These are phyloP conservation scores for Pharnaceum exiguum DNA, from an alignment of 148 eudicot genomes.

Conservation along the genomic window DNA sequence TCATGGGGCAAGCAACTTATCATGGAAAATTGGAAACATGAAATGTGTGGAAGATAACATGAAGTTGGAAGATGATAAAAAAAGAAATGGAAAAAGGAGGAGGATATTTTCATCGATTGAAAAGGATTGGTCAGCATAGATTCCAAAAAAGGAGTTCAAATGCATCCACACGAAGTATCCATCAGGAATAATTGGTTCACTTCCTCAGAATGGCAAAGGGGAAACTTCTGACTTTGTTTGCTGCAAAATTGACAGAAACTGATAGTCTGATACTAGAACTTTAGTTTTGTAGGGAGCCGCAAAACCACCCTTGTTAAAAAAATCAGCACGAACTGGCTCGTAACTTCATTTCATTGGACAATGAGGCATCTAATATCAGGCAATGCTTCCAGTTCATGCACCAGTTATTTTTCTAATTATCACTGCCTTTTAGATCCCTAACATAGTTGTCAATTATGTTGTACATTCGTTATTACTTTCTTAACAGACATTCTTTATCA, in stretches of 20 bases:
- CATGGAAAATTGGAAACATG: too few relatives aligned
- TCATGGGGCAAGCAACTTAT: too few relatives aligned
- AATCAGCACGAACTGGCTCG: neutral
- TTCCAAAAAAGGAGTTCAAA: neutral
- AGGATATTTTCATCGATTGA: too few relatives aligned
- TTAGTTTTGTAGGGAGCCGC: constrained; percentile 1
- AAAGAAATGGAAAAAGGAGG: too few relatives aligned
- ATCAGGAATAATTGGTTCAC: constrained; percentile 2
- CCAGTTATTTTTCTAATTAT: neutral
- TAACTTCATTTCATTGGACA: neutral
- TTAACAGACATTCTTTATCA: neutral
- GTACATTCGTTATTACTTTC: neutral
- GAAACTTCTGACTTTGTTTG: constrained; percentile 16
- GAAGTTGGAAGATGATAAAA: too few relatives aligned
- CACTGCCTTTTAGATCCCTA: constrained; percentile 19
- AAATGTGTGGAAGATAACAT: too few relatives aligned
- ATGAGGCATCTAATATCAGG: neutral
- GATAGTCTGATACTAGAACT: constrained; percentile 1
- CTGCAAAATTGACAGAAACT: constrained; percentile 22
- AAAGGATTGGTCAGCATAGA: neutral
- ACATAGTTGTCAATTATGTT: constrained; percentile 10
- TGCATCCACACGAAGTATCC: constrained; percentile 1
- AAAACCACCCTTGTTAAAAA: neutral
- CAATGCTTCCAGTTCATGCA: constrained; percentile 4
- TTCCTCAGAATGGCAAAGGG: neutral